These are phyloP conservation scores for Fonsecaea multimorphosa DNA, from an alignment of 2,329 filamentous ascomycete genomes.

Conservation along the genomic window DNA sequence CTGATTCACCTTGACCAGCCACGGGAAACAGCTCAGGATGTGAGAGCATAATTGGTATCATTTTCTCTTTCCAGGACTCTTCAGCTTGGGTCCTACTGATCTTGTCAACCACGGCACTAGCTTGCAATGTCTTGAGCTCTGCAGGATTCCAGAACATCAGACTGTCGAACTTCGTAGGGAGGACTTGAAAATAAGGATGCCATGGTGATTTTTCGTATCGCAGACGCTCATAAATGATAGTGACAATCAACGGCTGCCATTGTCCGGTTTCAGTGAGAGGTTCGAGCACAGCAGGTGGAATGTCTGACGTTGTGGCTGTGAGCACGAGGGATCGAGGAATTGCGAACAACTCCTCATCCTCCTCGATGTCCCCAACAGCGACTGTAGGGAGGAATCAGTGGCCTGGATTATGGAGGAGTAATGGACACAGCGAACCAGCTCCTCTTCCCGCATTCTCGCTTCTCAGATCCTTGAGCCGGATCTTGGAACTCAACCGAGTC, in stretches of 20 bases:
- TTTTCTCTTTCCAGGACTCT: slow-evolving; percentile 65
- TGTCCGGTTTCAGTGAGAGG: slow-evolving; percentile 58
- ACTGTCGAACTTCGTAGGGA: slow-evolving; percentile 76
- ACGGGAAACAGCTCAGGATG: slow-evolving; percentile 52
- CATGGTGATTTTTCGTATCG: slow-evolving; percentile 67
- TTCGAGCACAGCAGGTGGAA: slow-evolving; percentile 64
- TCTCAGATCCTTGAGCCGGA: slow-evolving; percentile 64
- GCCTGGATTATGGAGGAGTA: not conserved
- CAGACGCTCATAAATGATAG: slow-evolving; percentile 78
- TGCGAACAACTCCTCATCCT: slow-evolving; percentile 79
- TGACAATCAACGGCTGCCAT: slow-evolving; percentile 71
- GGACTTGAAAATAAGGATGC: slow-evolving; percentile 77
- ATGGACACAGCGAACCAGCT: slow-evolving; percentile 59
- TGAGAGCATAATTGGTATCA: slow-evolving; percentile 59
- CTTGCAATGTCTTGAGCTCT: slow-evolving; percentile 76
- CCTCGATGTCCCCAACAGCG: slow-evolving; percentile 70
- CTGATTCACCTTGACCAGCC: slow-evolving; percentile 40
- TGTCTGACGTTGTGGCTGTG: slow-evolving; percentile 72
- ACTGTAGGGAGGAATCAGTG: slow-evolving; percentile 47
- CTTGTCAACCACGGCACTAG: slow-evolving; percentile 75
- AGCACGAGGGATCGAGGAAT: slow-evolving; percentile 76
- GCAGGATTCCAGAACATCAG: slow-evolving; percentile 84
- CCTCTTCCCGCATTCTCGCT: slow-evolving; percentile 64
- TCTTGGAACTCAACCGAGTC: slow-evolving; percentile 63
- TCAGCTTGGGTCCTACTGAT: slow-evolving; percentile 78